phyloP scores from a whole-genome alignment of 2,329 filamentous ascomycete genomes.

The Aspergillus pseudonomiae region DNA sequence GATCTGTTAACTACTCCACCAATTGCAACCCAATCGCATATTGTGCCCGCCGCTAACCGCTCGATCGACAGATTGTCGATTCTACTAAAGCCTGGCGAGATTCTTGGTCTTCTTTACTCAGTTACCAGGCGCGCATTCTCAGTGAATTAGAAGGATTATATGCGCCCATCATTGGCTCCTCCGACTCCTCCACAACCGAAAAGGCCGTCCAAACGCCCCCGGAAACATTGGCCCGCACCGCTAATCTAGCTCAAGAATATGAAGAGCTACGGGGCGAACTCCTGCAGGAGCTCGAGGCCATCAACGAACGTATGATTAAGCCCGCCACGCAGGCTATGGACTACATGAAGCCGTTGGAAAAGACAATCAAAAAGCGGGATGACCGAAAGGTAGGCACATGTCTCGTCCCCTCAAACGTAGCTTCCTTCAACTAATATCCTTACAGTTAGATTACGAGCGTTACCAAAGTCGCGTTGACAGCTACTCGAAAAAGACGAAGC shows the following conservation, averaged over 20 bases:
- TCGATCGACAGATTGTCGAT: slow-evolving; percentile 66
- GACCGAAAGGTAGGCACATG: slow-evolving; percentile 65
- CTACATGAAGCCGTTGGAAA: slow-evolving; percentile 71
- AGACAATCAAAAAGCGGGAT: slow-evolving; percentile 82
- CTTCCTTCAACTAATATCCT: too few species aligned
- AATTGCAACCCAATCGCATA: not conserved
- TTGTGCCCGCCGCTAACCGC: slow-evolving; percentile 9
- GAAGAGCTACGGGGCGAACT: slow-evolving; percentile 72
- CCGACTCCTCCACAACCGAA: slow-evolving; percentile 59
- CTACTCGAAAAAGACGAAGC: slow-evolving; percentile 69
- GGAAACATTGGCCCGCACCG: slow-evolving; percentile 65
- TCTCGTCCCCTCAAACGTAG: not conserved
- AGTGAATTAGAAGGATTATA: slow-evolving; percentile 74
- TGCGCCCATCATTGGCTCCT: slow-evolving; percentile 72
- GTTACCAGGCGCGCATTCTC: slow-evolving; percentile 67
- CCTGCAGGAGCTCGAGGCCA: slow-evolving; percentile 68
- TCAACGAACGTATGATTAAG: slow-evolving; percentile 70
- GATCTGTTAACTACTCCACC: not conserved
- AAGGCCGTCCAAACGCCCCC: slow-evolving; percentile 64
- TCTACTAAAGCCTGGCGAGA: slow-evolving; percentile 77
- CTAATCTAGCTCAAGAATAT: slow-evolving; percentile 68
- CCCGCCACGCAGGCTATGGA: slow-evolving; percentile 72
- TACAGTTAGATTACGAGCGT: slow-evolving; percentile 76
- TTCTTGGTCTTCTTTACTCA: slow-evolving; percentile 73
- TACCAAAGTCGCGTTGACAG: slow-evolving; percentile 72